Evolutionary conservation across 768 basidiomycete genomes (phyloP), one percentile per base, ranked within the genome.

Genomic region (Phylloporus scabripes): DNA sequence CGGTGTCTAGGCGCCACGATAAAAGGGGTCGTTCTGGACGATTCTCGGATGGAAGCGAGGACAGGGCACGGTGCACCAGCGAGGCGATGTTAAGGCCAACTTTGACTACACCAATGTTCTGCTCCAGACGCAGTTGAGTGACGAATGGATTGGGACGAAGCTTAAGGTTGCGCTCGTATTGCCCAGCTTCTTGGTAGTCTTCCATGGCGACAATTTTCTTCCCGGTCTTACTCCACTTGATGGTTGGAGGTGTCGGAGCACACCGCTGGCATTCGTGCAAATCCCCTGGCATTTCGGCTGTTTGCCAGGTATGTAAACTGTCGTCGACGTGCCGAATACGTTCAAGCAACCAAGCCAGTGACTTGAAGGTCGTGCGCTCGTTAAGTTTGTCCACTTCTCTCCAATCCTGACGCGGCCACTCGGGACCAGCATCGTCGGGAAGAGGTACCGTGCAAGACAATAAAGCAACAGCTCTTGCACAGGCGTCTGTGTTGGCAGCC

Each of bases 51-150:
- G 94, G 93, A 20, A 96, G 76, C 37, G 87, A 82, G 1, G 90
- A 81, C 29, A 86, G 63, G 1, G 92, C 94, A 40, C 89, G 88
- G 63, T 97, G 94, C 44, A 91, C 73, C 26, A 96, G 76, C 2
- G 92, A 89, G 4, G 87, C 79, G 29, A 92, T 77, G 62, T 97
- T 97, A 60, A 94, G 78, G 33, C 92, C 94, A 28, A 96, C 82
- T 49, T 85, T 82, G 42, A 94, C 83, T 32, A 74, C 75, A 0
- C 92, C 93, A 4, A 73, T 64, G 17, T 79, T 79, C 36, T 80
- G 67, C 18, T 81, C 78, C 23, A 87, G 64, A 57, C 78, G 84
- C 26, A 93, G 75, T 61, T 93, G 91, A 0, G 92, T 87, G 45
- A 94, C 78, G 63, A 96, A 92, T 0, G 93, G 84, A 40, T 74